A percentile compares a stretch with the other conserved stretches of the same genome.
Conservation (phyloP, 2,329 filamentous ascomycete genomes). For the Trichothecium roseum region DNA sequence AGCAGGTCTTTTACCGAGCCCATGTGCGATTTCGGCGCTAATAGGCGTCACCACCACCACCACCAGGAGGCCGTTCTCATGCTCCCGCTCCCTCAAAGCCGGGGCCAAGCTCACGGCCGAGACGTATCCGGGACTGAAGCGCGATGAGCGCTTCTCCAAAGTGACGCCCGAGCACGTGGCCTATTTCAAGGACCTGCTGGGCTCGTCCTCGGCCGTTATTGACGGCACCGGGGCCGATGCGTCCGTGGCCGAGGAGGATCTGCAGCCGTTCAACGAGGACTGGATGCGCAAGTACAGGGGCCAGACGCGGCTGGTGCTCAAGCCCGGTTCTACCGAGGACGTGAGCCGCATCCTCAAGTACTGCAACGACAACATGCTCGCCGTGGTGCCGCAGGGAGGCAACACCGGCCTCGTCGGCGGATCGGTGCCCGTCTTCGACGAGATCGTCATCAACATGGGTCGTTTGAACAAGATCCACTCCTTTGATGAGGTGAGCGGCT, state of each 20-base stretch:
- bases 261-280: conserved; percentile 89
- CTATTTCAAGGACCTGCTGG: conserved; percentile 73
- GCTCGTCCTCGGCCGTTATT: conserved; percentile 67
- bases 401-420: conserved; percentile 95
- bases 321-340: conserved; percentile 74
- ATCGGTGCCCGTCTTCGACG: conserved; percentile 93
- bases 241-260: conserved; percentile 65
- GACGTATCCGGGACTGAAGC: conserved; percentile 72
- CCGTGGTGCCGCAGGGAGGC: conserved; percentile 92
- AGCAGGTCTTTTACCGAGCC: conserved; percentile 6
- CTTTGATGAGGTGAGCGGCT: conserved; percentile 88
- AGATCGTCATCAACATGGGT: conserved; percentile 85
- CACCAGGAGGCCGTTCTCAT: conserved; percentile 11
- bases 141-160: conserved; percentile 64
- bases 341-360: conserved; percentile 87
- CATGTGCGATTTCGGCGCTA: conserved; percentile 19
- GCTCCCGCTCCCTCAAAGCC: conserved; percentile 10
- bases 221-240: conserved; percentile 65
- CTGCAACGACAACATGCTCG: conserved; percentile 87
- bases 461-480: conserved; percentile 87
- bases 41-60: no score
- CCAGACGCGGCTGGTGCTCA: conserved; percentile 77
- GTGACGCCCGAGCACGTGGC: conserved; percentile 71
- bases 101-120: conserved; percentile 67
- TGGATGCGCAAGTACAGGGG: conserved; percentile 99